Evolutionary conservation across 768 basidiomycete genomes (phyloP).

Genomic region (Fibroporia radiculosa): DNA sequence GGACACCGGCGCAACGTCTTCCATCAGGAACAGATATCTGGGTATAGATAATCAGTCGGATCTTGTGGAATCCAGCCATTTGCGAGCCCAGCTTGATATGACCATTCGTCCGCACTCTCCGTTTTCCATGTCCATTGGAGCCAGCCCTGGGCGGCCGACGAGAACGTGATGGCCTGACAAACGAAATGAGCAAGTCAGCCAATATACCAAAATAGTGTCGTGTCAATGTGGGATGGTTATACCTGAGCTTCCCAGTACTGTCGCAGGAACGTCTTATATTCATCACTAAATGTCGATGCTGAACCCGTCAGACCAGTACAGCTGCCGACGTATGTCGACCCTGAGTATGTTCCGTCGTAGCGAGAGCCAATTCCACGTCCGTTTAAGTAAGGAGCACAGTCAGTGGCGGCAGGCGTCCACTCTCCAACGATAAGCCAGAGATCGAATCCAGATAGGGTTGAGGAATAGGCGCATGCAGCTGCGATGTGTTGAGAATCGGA

Average conservation of each 20-base stretch:
- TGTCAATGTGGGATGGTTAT: conserved; percentile 8
- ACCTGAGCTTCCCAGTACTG: conserved; percentile 84
- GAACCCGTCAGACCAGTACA: conserved; percentile 69
- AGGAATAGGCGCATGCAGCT: conserved; percentile 43
- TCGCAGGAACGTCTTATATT: conserved; percentile 76
- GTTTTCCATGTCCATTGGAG: conserved; percentile 83
- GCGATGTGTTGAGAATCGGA: conserved; percentile 49
- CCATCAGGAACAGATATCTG: conserved; percentile 50
- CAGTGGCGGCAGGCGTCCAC: conserved; percentile 74
- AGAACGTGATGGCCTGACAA: conserved; percentile 45
- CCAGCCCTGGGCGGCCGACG: conserved; percentile 61
- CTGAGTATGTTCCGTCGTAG: conserved; percentile 55
- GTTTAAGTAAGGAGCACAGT: conserved; percentile 78
- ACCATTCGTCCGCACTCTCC: conserved; percentile 83
- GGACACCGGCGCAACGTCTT: too few species aligned
- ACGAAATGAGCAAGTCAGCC: not conserved
- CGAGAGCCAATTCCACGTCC: conserved; percentile 65
- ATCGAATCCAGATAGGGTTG: conserved; percentile 41
- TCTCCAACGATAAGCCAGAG: conserved; percentile 87
- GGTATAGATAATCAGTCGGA: conserved; percentile 45
- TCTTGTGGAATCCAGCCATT: conserved; percentile 80
- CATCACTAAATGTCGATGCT: conserved; percentile 64
- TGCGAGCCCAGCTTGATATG: conserved; percentile 72
- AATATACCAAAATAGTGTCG: not conserved
- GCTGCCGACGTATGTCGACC: conserved; percentile 62